Percentiles rank a stretch among this genome's conserved stretches.
Conservation (phyloP, 208 protist genomes). For the Herpetomonas samuelpessoai region DNA sequence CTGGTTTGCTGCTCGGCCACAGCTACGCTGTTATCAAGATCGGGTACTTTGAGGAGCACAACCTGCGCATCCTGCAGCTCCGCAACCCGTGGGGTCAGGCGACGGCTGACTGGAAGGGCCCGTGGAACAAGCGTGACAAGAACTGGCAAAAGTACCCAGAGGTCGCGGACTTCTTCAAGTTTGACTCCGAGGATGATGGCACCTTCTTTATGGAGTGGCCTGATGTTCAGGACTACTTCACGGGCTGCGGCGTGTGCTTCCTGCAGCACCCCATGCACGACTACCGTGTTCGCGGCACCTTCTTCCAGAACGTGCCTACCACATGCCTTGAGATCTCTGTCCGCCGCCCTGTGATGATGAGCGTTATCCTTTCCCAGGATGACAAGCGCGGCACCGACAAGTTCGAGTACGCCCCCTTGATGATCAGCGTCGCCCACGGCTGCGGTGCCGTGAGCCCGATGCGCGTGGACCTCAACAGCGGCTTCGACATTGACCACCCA, state of each 20-base stretch:
- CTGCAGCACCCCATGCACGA: slow-evolving; percentile 63
- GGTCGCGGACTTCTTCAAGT: slow-evolving; percentile 42
- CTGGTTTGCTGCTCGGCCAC: slow-evolving; percentile 51
- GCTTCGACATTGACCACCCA: slow-evolving; percentile 78
- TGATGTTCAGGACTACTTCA: slow-evolving; percentile 71
- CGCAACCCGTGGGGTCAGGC: slow-evolving; percentile 63
- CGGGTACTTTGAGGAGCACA: slow-evolving; percentile 42
- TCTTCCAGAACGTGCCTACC: slow-evolving; percentile 64
- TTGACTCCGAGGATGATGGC: slow-evolving; percentile 37
- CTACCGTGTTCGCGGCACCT: slow-evolving; percentile 76
- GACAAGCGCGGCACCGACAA: slow-evolving; percentile 72
- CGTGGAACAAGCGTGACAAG: slow-evolving; percentile 56
- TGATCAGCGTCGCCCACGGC: slow-evolving; percentile 78
- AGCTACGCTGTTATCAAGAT: slow-evolving; percentile 68
- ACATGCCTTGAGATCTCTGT: slow-evolving; percentile 70
- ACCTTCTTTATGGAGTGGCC: slow-evolving; percentile 80
- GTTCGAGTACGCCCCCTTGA: slow-evolving; percentile 59
- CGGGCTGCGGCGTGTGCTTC: slow-evolving; percentile 76
- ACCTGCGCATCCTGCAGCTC: slow-evolving; percentile 55
- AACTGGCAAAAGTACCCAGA: slow-evolving; percentile 65
- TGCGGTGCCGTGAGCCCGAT: slow-evolving; percentile 39
- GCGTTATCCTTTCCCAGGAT: slow-evolving; percentile 68
- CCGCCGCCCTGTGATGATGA: slow-evolving; percentile 33
- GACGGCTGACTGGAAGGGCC: slow-evolving; percentile 35
- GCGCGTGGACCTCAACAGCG: slow-evolving; percentile 68